Conservation (phyloP, 306 rosid species). For the Echinosophora koreensis region DNA sequence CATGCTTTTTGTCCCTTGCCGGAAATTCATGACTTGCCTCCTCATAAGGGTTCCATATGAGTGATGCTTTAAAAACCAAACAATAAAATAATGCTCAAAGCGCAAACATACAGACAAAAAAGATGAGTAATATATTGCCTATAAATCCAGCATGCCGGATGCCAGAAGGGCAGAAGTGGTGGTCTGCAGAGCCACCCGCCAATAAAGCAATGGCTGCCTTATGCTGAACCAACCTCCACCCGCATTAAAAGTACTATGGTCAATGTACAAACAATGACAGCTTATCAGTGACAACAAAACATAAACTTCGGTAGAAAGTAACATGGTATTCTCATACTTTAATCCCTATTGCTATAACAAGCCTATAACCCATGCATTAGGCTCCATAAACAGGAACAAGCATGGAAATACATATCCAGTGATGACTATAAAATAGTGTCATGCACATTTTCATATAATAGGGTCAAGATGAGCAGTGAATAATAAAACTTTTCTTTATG, state of each 20-base stretch:
- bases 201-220: constrained; percentile 47
- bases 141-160: constrained; percentile 40
- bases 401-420: not conserved
- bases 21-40: constrained; percentile 90
- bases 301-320: constrained; percentile 2
- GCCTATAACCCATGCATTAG: constrained; percentile 5
- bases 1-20: constrained; percentile 87
- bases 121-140: constrained; percentile 25
- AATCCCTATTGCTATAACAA: not conserved
- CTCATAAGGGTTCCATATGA: constrained; percentile 70
- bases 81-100: constrained; percentile 54
- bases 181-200: constrained; percentile 45
- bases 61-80: constrained; percentile 54
- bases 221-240: constrained; percentile 40
- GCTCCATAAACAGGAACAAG: constrained; percentile 20
- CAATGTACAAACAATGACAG: constrained; percentile 47
- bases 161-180: constrained; percentile 48
- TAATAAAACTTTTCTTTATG: not conserved
- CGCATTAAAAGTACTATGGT: constrained; percentile 44
- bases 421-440: constrained; percentile 9
- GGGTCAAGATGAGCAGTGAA: not conserved
- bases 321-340: not conserved
- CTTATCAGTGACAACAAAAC: constrained; percentile 31
- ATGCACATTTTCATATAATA: constrained; percentile 2
- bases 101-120: constrained; percentile 54